Base-by-base conservation (phyloP, 2,329 filamentous ascomycete genomes). In the Ophiostoma tasmaniense region DNA sequence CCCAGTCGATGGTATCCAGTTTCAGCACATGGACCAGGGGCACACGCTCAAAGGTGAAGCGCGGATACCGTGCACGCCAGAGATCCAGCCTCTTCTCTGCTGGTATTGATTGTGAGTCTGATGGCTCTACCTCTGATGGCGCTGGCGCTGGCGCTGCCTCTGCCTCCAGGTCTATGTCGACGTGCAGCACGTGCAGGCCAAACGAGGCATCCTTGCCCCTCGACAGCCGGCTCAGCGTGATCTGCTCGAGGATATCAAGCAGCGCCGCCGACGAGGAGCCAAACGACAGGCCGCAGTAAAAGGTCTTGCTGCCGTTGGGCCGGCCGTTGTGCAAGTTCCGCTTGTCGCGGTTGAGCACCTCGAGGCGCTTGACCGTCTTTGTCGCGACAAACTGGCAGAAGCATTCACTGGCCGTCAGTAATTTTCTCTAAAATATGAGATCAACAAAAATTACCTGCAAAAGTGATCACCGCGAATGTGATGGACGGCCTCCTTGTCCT, bases 221-320 rank as follows among this genome's bases (percentile, higher is more conserved):
- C 61, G 83, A 81, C 55, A 84, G 82, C 76, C 94, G 90, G 68
- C 83, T 84, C 72, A 85, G 81, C 64, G 90, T 81, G 75, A 92
- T 90, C 71, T 84, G 80, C 77, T 91, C 85, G 68, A 98, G 81
- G 28, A 96, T 83, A 74, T 94, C 86, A 37, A 96, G 82, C 61
- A 99, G 81, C 17, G 88, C 86, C 17, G 90, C 84, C 0, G 94
- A 98, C 1, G 91, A 95, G 1, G 90, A 81, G 0, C 95, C 94
- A 74, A 92, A 89, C 0, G 93, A 97, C 1, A 97, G 81, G 6
- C 93, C 92, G 25, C 97, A 81, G 22, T 97, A 81, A 65, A 97
- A 85, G 39, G 76, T 75, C 76, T 85, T 76, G 75, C 85, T 42
- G 42, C 35, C 30, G 42, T 71, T 62, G 35, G 55, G 64, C 11